Evolutionary conservation across 495 filamentous ascomycete genomes (phyloP).

Genomic region (Podospora anserina): DNA sequence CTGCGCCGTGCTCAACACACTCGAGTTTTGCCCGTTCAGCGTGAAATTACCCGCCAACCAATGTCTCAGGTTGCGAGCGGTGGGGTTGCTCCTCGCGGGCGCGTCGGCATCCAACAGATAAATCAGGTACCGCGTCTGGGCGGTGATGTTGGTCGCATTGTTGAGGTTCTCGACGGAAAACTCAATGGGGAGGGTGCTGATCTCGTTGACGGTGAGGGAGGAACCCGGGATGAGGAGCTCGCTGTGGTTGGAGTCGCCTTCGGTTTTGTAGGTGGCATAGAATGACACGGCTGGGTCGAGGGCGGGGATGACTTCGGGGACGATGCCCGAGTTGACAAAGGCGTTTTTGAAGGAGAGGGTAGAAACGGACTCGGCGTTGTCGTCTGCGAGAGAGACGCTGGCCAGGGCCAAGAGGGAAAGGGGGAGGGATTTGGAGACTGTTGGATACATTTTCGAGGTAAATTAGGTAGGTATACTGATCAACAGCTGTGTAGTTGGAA

Average conservation of each 20-base stretch:
- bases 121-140: slow-evolving; percentile 24
- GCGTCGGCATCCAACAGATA: slow-evolving; percentile 31
- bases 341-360: slow-evolving; percentile 28
- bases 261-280: slow-evolving; percentile 24
- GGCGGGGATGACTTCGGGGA: slow-evolving; percentile 29
- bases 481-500: not conserved
- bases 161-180: slow-evolving; percentile 30
- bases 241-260: slow-evolving; percentile 16
- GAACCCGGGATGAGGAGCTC: slow-evolving; percentile 23
- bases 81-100: slow-evolving; percentile 21
- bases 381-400: slow-evolving; percentile 15
- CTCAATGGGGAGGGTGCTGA: slow-evolving; percentile 19
- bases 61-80: slow-evolving; percentile 26
- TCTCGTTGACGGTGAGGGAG: slow-evolving; percentile 20
- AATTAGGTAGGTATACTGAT: not conserved
- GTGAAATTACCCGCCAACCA: slow-evolving; percentile 31
- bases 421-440: not conserved
- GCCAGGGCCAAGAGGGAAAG: slow-evolving; percentile 18
- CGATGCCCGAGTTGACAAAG: slow-evolving; percentile 27
- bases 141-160: slow-evolving; percentile 26
- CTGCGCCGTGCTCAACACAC: slow-evolving; percentile 25
- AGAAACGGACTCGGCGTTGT: slow-evolving; percentile 22
- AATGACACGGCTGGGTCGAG: slow-evolving; percentile 30
- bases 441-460: slow-evolving; percentile 1
- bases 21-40: slow-evolving; percentile 15